Conservation (phyloP, 495 filamentous ascomycete species). For the Ramalina peruviana region DNA sequence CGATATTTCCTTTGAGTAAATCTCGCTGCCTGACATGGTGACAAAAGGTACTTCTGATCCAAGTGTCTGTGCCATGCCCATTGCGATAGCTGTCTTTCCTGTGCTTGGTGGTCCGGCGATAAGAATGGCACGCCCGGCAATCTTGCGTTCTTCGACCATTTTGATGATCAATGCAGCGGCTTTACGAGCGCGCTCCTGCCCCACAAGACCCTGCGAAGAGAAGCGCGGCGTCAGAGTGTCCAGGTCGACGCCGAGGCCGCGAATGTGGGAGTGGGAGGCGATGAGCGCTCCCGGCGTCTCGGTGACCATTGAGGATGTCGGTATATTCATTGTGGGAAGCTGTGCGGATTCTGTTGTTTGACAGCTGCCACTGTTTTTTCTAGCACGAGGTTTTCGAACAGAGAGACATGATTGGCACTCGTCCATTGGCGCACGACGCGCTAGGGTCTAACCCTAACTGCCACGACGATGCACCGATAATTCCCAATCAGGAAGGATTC, state of each 20-base stretch:
- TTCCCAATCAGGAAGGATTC: no score
- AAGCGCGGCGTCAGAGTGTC: conserved; percentile 78
- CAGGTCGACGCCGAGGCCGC: conserved; percentile 82
- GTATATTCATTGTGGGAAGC: no score
- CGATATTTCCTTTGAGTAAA: conserved; percentile 97
- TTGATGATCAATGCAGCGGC: conserved; percentile 89
- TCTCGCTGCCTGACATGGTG: conserved; percentile 86
- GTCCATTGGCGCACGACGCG: no score
- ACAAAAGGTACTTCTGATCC: conserved; percentile 93
- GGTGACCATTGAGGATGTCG: no score
- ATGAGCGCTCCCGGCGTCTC: conserved; percentile 39
- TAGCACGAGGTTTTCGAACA: no score
- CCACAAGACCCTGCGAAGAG: conserved; percentile 90
- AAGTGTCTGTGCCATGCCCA: conserved; percentile 95
- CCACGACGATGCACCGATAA: no score
- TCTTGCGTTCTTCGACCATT: conserved; percentile 98
- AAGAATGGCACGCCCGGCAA: conserved; percentile 86
- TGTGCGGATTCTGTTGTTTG: no score
- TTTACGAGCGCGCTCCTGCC: conserved; percentile 91
- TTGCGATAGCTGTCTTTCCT: conserved; percentile 95
- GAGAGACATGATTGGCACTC: no score
- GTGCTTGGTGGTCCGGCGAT: conserved; percentile 96
- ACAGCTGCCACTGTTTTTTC: no score
- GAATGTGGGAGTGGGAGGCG: conserved; percentile 95
- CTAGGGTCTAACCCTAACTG: no score